These are phyloP conservation scores for Naganishia vishniacii DNA, from an alignment of 768 basidiomycete species.

Conservation along the genomic window DNA sequence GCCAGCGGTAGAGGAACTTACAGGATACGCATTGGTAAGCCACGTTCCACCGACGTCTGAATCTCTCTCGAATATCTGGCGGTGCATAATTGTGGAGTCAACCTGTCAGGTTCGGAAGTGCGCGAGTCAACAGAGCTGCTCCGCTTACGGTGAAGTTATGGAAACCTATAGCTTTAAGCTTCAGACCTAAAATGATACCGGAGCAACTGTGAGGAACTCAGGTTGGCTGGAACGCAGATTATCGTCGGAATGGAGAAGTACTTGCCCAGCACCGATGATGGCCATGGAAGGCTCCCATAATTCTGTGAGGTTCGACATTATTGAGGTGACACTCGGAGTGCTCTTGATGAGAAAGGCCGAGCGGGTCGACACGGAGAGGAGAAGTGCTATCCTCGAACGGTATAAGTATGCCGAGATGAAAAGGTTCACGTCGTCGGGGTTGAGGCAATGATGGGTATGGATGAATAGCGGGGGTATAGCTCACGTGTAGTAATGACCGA, in stretches of 20 bases:
- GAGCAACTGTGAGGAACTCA: slow-evolving; percentile 21
- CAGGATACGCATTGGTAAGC: slow-evolving; percentile 26
- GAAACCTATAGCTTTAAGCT: slow-evolving; percentile 28
- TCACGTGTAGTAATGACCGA: too few species aligned
- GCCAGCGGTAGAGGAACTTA: too few species aligned
- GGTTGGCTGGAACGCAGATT: background rate
- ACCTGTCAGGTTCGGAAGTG: background rate
- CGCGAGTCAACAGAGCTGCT: background rate
- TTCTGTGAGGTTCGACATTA: slow-evolving; percentile 5
- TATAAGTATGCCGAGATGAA: background rate
- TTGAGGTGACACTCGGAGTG: background rate
- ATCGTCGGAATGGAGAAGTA: background rate
- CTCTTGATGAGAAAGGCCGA: too few species aligned
- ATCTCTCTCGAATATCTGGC: slow-evolving; percentile 34
- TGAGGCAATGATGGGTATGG: slow-evolving; percentile 14
- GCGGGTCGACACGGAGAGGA: too few species aligned
- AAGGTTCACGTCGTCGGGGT: background rate
- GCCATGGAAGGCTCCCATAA: slow-evolving; percentile 23
- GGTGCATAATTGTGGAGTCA: background rate
- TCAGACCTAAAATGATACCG: slow-evolving; percentile 28
- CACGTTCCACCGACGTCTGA: slow-evolving; percentile 30
- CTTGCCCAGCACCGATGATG: slow-evolving; percentile 34
- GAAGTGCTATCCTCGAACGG: background rate
- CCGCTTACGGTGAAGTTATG: slow-evolving; percentile 29
- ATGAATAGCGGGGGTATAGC: background rate